phyloP scores from a whole-genome alignment of 148 eudicot genomes.

The Simmondsia chinensis region DNA sequence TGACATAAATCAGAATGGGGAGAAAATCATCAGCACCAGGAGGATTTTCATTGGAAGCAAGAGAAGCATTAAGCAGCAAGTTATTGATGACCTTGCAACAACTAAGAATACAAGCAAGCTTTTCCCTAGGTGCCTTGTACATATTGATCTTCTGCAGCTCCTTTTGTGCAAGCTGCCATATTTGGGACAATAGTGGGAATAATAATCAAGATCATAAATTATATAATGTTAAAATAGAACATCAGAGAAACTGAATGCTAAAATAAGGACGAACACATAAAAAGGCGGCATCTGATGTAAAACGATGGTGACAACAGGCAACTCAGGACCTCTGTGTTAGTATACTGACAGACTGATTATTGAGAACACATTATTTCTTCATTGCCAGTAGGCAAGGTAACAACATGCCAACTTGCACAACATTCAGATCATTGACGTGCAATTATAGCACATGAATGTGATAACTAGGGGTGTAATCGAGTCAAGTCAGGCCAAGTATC shows the following conservation, averaged over 20 bases:
- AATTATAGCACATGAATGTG: no score
- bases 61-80: constrained; percentile 76
- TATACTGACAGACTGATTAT: no score
- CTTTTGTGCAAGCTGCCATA: constrained; percentile 79
- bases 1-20: constrained; percentile 88
- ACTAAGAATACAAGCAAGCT: constrained; percentile 80
- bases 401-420: no score
- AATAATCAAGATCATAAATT: not conserved
- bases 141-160: constrained; percentile 92
- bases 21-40: constrained; percentile 98
- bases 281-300: no score
- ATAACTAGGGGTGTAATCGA: no score
- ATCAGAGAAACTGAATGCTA: not conserved
- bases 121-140: constrained; percentile 97
- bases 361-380: no score
- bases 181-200: constrained; percentile 3
- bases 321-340: no score
- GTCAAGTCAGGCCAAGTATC: no score
- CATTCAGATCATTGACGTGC: no score
- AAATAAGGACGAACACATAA: no score
- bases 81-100: constrained; percentile 94
- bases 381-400: no score
- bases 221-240: not conserved
- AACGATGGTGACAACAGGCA: no score
- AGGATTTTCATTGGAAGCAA: constrained; percentile 60